Evolutionary conservation across 2,329 filamentous ascomycete species (phyloP), one percentile per base, ranked within the genome.

Genomic region (Metarhizium humberi): DNA sequence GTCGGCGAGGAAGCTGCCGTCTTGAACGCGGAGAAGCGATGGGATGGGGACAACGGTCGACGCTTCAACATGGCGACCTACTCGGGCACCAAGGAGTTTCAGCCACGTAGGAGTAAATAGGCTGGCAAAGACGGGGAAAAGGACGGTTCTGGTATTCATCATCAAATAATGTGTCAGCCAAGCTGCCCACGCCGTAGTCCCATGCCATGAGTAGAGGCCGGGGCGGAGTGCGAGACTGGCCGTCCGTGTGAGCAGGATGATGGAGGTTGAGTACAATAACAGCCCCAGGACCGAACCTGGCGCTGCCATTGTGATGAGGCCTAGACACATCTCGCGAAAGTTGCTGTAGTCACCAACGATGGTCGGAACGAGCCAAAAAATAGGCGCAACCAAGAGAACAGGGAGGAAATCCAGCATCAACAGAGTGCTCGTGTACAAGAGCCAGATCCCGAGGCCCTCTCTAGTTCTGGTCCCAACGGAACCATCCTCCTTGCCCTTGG

Each of bases 111-210:
- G 61, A 10, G 61, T 62, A 13, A 59, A n/a, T 3, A 62, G 30
- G 36, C 61, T 62, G n/a, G 61, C 61, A 20, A 58, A 62, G n/a
- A 59, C 25, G 32, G 60, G 60, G 46, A 62, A 62, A 29, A 59
- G 36, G 8, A 13, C 42, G 2, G 11, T 46, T 14, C 61, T 57
- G 4, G 55, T 32, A 16, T 58, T 50, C 48, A 56, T 58, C 55
- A 62, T 57, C 29, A 56, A 50, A 29, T 50, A 51, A 45, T 60
- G 58, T 3, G 59, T 59, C 13, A 59, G 38, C 61, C 61, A 62
- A 2, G 59, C 61, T 2, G 57, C 56, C 56, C 60, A 62, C 2
- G 61, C 60, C 5, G 58, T 32, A 30, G 16, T 36, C 54, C 61
- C 53, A 43, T 62, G 56, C 61, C 61, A 62, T 3, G 60, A 60